phyloP scores from a whole-genome alignment of 2,329 filamentous ascomycete species.

The Lachnellula cervina region DNA sequence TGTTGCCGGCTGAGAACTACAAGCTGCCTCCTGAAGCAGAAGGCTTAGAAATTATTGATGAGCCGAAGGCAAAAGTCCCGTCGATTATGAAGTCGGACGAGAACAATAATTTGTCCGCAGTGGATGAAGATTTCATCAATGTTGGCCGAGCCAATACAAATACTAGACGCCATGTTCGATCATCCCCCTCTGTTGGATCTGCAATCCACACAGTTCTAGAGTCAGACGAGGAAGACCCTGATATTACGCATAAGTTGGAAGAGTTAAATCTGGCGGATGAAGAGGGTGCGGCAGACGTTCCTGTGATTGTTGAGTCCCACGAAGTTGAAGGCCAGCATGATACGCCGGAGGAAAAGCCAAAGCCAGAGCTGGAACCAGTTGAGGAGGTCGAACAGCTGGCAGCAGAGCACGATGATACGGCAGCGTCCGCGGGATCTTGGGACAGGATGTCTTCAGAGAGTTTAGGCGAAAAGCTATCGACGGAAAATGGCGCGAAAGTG shows the following conservation, averaged over 20 bases:
- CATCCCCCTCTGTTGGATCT: slow-evolving; percentile 74
- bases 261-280: slow-evolving; percentile 43
- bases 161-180: slow-evolving; percentile 74
- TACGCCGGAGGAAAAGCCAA: slow-evolving; percentile 8
- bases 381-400: slow-evolving; percentile 5
- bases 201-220: slow-evolving; percentile 78
- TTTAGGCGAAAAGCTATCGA: slow-evolving; percentile 18
- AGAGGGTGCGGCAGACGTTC: slow-evolving; percentile 21
- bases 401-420: slow-evolving; percentile 3
- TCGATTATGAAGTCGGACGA: slow-evolving; percentile 34
- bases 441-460: slow-evolving; percentile 17
- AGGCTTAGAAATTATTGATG: slow-evolving; percentile 59
- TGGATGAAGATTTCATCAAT: slow-evolving; percentile 49
- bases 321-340: slow-evolving; percentile 23
- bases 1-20: slow-evolving; percentile 91
- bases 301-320: slow-evolving; percentile 29
- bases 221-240: slow-evolving; percentile 69
- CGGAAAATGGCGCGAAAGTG: slow-evolving; percentile 15
- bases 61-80: slow-evolving; percentile 35
- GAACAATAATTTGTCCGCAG: slow-evolving; percentile 29
- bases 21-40: slow-evolving; percentile 92
- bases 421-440: slow-evolving; percentile 16
- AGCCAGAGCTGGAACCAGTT: slow-evolving; percentile 5
- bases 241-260: slow-evolving; percentile 43
- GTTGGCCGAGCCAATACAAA: slow-evolving; percentile 53